Base-by-base conservation (phyloP, 306 rosid genomes). In the Lathyrus aphaca region DNA sequence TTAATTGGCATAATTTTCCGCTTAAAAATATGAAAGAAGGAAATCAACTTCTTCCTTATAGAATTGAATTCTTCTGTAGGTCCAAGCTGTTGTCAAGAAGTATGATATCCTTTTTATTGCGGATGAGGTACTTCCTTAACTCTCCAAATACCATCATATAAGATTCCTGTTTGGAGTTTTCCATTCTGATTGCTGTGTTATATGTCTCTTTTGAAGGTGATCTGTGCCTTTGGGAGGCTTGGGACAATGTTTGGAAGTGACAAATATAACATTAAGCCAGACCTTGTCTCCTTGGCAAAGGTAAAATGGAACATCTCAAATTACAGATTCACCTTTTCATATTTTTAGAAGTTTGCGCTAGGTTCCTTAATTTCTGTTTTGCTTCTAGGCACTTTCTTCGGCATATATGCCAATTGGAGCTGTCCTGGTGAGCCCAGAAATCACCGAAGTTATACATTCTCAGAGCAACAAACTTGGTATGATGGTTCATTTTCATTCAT, bases 201-300 rank as follows among this genome's bases (percentile, higher is more conserved):
- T 69, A 54, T 71, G 27, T 79, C 46, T 72, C 68, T 19, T 56
- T 66, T 74, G 61, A 56, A 94, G 99, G 99, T 94, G 43, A 87
- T 94, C 21, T 94, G 99, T 84, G 99, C 83, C 50, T 94, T 94
- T 45, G 99, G 97, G 83, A 88, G 97, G 80, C 96, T 94, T 38
- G 99, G 97, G 58, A 45, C 85, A 10, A 91, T 89, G 99, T 94
- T 57, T 62, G 99, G 99, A 55, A 88, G 84, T 72, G 99, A 94
- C 79, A 91, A 84, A 56, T 94, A 88, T 87, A 79, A 84, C 81
- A 91, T 91, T 61, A 94, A 88, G 78, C 99, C 99, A 56, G 97
- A 94, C 76, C 90, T 94, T 67, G 97, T 94, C 44, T 86, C 99
- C 8, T 0, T 91, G 54, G 99, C 99, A 14, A 94, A 94, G 96